Conservation (phyloP, 306 rosid genomes). For the Corylus heterophylla region DNA sequence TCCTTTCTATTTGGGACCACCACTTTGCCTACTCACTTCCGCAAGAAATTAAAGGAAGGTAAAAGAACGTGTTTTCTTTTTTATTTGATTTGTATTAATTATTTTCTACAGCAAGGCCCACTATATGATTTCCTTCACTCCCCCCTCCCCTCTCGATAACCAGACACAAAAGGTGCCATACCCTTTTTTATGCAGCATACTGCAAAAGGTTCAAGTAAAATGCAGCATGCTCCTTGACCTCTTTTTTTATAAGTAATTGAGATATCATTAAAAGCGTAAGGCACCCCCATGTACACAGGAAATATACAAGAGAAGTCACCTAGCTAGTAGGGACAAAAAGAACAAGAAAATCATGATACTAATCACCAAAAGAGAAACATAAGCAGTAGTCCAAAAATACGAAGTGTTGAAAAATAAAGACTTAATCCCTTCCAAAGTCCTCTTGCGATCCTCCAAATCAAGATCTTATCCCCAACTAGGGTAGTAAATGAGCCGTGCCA, state of each 20-base stretch:
- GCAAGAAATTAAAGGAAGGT: not conserved
- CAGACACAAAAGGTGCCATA: not conserved
- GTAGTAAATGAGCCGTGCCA: not conserved
- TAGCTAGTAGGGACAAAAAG: no score
- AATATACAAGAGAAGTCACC: no score
- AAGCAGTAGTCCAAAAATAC: no score
- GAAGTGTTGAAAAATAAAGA: no score
- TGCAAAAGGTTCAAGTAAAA: not conserved
- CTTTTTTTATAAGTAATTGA: no score
- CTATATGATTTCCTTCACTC: not conserved
- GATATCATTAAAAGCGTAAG: no score
- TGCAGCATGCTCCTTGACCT: not conserved
- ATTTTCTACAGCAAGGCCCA: not conserved
- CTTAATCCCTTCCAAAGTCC: no score
- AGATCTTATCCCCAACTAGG: not conserved
- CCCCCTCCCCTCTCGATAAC: not conserved
- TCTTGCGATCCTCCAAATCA: not conserved
- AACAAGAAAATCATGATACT: no score
- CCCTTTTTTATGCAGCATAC: not conserved
- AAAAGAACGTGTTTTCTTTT: not conserved
- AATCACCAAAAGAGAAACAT: no score
- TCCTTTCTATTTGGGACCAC: no score
- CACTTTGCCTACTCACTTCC: no score
- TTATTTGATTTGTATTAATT: not conserved
- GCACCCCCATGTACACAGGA: no score